Evolutionary conservation across 1,284 basidiomycete species (phyloP).

Genomic region (Cutaneotrichosporon sp.): DNA sequence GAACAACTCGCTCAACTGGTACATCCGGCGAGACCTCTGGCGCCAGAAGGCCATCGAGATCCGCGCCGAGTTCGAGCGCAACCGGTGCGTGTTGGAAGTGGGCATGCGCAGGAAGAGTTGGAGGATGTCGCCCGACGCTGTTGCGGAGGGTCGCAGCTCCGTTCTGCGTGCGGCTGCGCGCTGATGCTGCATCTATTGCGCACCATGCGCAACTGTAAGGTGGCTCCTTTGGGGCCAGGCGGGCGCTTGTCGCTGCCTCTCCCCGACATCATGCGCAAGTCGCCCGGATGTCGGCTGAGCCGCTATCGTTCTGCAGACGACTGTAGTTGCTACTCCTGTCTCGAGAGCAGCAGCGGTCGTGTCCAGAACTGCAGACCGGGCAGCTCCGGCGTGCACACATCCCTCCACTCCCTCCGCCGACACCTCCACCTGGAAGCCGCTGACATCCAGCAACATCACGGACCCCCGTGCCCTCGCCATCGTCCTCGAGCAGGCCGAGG

Average conservation of each 20-base stretch:
- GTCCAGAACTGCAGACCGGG: too few species aligned
- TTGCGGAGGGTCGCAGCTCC: not conserved
- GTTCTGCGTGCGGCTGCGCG: not conserved
- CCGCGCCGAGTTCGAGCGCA: slow-evolving; percentile 86
- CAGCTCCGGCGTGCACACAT: too few species aligned
- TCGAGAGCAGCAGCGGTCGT: not conserved
- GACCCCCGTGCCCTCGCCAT: slow-evolving; percentile 81
- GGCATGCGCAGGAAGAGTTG: not conserved
- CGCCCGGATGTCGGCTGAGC: too few species aligned
- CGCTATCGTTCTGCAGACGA: too few species aligned
- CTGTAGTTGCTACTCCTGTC: too few species aligned
- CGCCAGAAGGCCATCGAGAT: slow-evolving; percentile 78
- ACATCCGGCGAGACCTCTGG: slow-evolving; percentile 80
- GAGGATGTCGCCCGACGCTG: not conserved
- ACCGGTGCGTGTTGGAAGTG: slow-evolving; percentile 64
- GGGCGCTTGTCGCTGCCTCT: too few species aligned
- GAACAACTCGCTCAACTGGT: slow-evolving; percentile 86
- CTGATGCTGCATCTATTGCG: too few species aligned
- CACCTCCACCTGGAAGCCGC: not conserved
- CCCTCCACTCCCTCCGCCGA: not conserved
- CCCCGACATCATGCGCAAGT: too few species aligned
- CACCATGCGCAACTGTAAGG: too few species aligned
- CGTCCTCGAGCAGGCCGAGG: slow-evolving; percentile 82
- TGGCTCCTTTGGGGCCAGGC: too few species aligned
- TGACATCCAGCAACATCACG: slow-evolving; percentile 67